Conservation (phyloP, 1,284 basidiomycete genomes). For the Cystobasidium sp. region DNA sequence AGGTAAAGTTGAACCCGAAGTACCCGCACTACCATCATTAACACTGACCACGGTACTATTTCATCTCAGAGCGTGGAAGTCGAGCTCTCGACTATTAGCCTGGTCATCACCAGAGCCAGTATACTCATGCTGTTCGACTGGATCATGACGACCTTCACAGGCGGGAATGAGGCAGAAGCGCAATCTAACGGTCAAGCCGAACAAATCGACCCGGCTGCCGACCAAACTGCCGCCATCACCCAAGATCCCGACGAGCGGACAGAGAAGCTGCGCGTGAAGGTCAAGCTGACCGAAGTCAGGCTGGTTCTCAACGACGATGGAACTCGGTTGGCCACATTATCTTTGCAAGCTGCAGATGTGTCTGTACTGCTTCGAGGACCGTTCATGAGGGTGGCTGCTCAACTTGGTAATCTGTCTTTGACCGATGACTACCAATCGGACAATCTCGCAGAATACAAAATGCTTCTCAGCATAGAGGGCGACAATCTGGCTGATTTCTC, state of each 20-base stretch:
- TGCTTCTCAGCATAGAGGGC: slow-evolving; percentile 91
- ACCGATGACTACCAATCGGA: slow-evolving; percentile 70
- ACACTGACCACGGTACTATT: not conserved
- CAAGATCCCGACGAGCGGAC: slow-evolving; percentile 12
- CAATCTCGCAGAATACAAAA: slow-evolving; percentile 65
- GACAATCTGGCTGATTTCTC: slow-evolving; percentile 93
- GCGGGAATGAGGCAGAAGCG: slow-evolving; percentile 58
- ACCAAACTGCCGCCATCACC: not conserved
- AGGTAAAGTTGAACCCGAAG: slow-evolving; percentile 45
- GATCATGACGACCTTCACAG: slow-evolving; percentile 94
- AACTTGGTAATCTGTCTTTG: slow-evolving; percentile 83
- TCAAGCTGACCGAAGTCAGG: slow-evolving; percentile 87
- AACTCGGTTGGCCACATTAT: slow-evolving; percentile 77
- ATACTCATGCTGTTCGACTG: slow-evolving; percentile 93
- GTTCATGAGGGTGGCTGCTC: slow-evolving; percentile 78
- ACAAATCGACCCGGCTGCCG: not conserved
- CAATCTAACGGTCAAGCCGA: not conserved
- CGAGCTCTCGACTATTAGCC: slow-evolving; percentile 88
- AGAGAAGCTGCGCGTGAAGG: slow-evolving; percentile 63
- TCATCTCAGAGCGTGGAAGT: slow-evolving; percentile 74
- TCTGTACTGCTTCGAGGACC: slow-evolving; percentile 75
- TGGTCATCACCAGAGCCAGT: slow-evolving; percentile 88
- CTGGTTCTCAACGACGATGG: slow-evolving; percentile 81
- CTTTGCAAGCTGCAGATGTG: slow-evolving; percentile 89
- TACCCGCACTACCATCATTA: not conserved